phyloP scores from a whole-genome alignment of 331 rosid genomes.

The Pyracantha coccinea region DNA sequence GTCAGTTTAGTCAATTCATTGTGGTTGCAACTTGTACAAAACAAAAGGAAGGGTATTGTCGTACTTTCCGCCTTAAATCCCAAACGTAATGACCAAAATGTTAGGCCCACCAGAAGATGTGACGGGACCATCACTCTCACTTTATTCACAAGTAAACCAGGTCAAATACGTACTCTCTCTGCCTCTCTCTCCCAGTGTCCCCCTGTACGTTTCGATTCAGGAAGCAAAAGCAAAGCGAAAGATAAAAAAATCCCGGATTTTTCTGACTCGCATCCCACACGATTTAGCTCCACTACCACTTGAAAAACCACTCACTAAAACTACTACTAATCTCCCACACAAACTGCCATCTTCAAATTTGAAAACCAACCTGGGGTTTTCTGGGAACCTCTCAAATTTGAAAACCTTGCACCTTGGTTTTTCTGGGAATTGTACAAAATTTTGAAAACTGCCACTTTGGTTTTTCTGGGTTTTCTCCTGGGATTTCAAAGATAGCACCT shows the following conservation, averaged over 20 bases:
- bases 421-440: slow-evolving; percentile 8
- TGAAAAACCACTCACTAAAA: neutral
- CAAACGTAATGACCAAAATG: too few relatives aligned
- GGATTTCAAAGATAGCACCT: neutral
- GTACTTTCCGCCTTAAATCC: too few relatives aligned
- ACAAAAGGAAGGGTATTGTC: too few relatives aligned
- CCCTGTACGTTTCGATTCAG: slow-evolving; percentile 2
- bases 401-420: slow-evolving; percentile 8
- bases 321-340: neutral
- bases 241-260: slow-evolving; percentile 17
- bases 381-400: neutral
- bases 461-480: neutral
- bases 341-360: neutral
- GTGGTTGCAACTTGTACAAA: too few relatives aligned
- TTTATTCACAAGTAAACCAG: neutral
- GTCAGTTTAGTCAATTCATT: too few relatives aligned
- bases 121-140: slow-evolving; percentile 6
- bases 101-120: neutral
- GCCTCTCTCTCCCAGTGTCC: neutral
- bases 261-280: slow-evolving; percentile 45
- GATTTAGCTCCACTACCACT: slow-evolving; percentile 31
- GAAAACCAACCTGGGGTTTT: neutral
- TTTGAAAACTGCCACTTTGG: neutral
- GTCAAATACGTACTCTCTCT: neutral
- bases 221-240: slow-evolving; percentile 10